A percentile compares a stretch with the other conserved stretches of the same genome.
Evolutionary conservation across 139 green algal genomes (phyloP).

Genomic region (Chlorella sp.): DNA sequence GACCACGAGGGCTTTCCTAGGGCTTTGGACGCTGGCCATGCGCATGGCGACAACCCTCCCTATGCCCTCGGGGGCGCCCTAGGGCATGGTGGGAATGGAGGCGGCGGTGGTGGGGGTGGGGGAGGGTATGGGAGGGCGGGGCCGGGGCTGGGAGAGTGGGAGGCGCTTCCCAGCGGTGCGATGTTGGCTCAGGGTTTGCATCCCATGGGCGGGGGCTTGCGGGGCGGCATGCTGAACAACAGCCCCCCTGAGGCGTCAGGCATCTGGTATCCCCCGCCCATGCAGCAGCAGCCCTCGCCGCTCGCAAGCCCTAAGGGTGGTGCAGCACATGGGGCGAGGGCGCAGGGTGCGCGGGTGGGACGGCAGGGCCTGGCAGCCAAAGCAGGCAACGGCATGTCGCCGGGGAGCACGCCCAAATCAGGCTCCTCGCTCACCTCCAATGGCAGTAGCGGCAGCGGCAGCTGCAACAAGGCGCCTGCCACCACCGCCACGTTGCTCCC

Average conservation of each 20-base stretch:
- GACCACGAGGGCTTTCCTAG: not conserved
- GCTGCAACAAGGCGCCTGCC: not conserved
- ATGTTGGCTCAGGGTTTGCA: no score
- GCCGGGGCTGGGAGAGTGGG: not conserved
- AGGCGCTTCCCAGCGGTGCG: not conserved
- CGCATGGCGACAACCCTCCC: no score
- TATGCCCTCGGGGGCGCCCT: no score
- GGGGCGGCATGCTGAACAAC: not conserved
- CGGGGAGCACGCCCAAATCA: no score
- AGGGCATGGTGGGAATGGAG: no score
- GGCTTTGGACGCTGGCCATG: no score
- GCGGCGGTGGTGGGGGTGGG: no score
- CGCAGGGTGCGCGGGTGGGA: not conserved
- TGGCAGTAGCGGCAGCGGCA: no score
- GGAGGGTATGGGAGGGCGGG: no score
- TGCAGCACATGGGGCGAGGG: not conserved
- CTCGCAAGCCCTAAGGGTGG: not conserved
- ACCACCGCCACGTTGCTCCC: not conserved
- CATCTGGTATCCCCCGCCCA: not conserved
- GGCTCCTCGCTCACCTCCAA: no score
- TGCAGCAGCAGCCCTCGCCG: not conserved
- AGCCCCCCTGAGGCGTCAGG: not conserved
- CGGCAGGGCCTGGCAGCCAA: no score
- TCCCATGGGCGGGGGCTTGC: not conserved
- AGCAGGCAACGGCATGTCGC: no score